These are phyloP conservation scores for Cicer bijugum DNA, from an alignment of 306 rosid genomes.

Conservation along the genomic window DNA sequence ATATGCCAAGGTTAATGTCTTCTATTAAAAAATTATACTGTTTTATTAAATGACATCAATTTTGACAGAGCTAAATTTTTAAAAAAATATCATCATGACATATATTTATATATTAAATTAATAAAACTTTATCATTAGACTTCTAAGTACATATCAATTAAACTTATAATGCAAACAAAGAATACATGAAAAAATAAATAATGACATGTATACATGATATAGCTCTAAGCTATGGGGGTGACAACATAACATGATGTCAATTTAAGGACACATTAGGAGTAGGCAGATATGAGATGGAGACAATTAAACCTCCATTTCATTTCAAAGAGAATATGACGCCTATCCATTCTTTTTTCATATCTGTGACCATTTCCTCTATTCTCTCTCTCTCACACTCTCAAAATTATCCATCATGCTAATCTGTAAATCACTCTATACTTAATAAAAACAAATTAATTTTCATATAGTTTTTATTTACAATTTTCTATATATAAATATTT, in stretches of 20 bases:
- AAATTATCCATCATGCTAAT: conserved; percentile 35
- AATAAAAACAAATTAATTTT: conserved; percentile 38
- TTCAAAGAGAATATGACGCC: conserved; percentile 63
- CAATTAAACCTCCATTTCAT: conserved; percentile 40
- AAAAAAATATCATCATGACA: too few relatives aligned
- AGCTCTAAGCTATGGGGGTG: not conserved
- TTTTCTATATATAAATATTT: conserved; percentile 43
- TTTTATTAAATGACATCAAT: too few relatives aligned
- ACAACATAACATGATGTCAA: conserved; percentile 33
- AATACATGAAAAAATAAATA: not conserved
- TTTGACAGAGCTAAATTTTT: too few relatives aligned
- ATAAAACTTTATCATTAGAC: too few relatives aligned
- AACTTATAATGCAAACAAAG: too few relatives aligned
- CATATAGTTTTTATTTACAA: conserved; percentile 38
- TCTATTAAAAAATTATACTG: too few relatives aligned
- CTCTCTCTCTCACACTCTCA: not conserved
- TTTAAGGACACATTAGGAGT: conserved; percentile 36
- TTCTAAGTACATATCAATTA: too few relatives aligned
- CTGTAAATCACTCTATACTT: conserved; percentile 17
- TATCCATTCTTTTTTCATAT: conserved; percentile 50
- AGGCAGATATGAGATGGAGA: conserved; percentile 30
- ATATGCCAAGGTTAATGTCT: too few relatives aligned
- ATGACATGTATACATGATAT: not conserved
- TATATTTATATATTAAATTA: too few relatives aligned
- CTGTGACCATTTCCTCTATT: conserved; percentile 55